These are phyloP conservation scores for Penicillium mononematosum DNA, from an alignment of 495 filamentous ascomycete species.

Conservation along the genomic window DNA sequence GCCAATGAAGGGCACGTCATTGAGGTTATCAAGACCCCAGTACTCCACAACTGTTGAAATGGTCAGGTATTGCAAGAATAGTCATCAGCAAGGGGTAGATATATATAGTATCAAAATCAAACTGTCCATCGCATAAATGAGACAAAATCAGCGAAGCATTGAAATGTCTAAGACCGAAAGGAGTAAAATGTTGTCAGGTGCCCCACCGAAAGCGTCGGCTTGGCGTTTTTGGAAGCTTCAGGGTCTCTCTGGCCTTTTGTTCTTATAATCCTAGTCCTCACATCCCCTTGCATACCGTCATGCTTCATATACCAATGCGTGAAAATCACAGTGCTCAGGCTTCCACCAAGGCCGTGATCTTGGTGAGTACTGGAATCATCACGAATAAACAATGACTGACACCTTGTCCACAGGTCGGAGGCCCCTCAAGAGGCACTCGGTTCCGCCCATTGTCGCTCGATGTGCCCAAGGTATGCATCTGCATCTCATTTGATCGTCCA, in stretches of 20 bases:
- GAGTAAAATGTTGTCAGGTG: slow-evolving; percentile 28
- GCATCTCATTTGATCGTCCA: slow-evolving; percentile 1
- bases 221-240: slow-evolving; percentile 25
- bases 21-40: neutral
- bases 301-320: slow-evolving; percentile 51
- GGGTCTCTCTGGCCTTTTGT: slow-evolving; percentile 19
- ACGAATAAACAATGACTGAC: slow-evolving; percentile 20
- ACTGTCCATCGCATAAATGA: neutral
- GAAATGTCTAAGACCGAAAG: neutral
- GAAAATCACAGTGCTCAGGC: slow-evolving; percentile 39
- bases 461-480: slow-evolving; percentile 77
- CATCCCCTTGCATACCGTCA: slow-evolving; percentile 24
- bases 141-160: neutral
- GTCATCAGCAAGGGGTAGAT: neutral
- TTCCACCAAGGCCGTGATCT: slow-evolving; percentile 69
- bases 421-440: slow-evolving; percentile 89
- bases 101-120: neutral
- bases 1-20: neutral
- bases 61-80: neutral
- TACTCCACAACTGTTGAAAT: neutral
- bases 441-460: slow-evolving; percentile 96
- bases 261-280: slow-evolving; percentile 3
- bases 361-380: slow-evolving; percentile 47
- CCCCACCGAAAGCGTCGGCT: slow-evolving; percentile 30
- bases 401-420: slow-evolving; percentile 68